Base-by-base conservation (phyloP, 2,329 filamentous ascomycete species). In the Fusarium lyarnte region DNA sequence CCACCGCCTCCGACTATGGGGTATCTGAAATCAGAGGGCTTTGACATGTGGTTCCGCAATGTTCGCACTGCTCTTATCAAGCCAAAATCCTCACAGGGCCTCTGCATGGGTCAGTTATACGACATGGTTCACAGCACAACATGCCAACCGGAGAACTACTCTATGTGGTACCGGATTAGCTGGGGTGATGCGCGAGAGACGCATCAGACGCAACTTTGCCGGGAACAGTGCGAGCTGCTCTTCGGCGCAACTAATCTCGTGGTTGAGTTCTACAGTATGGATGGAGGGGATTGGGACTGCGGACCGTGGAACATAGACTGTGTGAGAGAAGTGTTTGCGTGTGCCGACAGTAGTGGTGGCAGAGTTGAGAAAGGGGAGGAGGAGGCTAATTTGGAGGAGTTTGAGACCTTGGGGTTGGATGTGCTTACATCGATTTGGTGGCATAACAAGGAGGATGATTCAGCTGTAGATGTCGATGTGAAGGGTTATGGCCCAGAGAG, bases 1-100 rank as follows among this genome's bases (percentile, higher is more conserved):
- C 70, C 68, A n/a, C 74, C 77, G 27, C 75, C 74, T 25, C 65
- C 66, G 46, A 63, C 57, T 17, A 36, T 77, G 25, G 75, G 75
- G 36, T 71, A 64, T 36, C n/a, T 69, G 39, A 47, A 47, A 52
- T 54, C 66, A 11, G 58, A 70, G n/a, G 51, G 46, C 14, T 38
- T 68, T 19, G 23, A 66, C 13, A 47, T 65, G 21, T 67, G 66
- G 70, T 73, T 71, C 23, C 58, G 55, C 29, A 45, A 61, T 31
- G 47, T 66, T 13, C 62, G 39, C 42, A 46, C 43, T 27, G 38
- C 69, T 29, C 35, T 54, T 8, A 31, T 71, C 21, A 39, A 55
- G 19, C 45, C 63, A 14, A n/a, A 11, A 21, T 39, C 46, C 35
- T 25, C 27, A 23, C 33, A 16, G 33, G 72, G 73, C 11, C 43